These are phyloP conservation scores for Globisporangium middletonii DNA, from an alignment of 352 stramenopile genomes.

Conservation along the genomic window DNA sequence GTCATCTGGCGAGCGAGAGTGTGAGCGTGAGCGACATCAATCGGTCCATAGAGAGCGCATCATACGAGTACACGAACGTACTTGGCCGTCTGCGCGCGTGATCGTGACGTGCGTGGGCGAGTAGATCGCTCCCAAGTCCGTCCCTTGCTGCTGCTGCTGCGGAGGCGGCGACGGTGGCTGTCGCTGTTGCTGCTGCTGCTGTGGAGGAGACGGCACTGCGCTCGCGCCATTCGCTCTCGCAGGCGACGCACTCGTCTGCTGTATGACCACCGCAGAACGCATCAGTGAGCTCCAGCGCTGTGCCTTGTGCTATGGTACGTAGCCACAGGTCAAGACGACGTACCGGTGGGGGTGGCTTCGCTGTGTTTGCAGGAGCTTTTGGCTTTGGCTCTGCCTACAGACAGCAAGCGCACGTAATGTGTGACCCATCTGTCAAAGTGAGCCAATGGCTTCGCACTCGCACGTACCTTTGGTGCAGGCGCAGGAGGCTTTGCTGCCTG, in stretches of 20 bases:
- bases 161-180: not conserved
- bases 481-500: constrained; percentile 1
- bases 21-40: not conserved
- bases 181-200: constrained; percentile 1
- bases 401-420: no score
- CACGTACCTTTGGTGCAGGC: constrained; percentile 4
- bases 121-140: constrained; percentile 47
- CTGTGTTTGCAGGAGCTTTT: no score
- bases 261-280: no score
- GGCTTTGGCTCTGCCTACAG: no score
- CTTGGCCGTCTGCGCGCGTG: constrained; percentile 57
- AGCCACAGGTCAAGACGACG: no score
- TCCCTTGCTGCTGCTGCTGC: not conserved
- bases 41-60: no score
- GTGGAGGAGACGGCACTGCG: not conserved
- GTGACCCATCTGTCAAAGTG: no score
- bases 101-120: constrained; percentile 67
- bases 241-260: constrained; percentile 5
- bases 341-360: no score
- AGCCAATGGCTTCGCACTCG: not conserved
- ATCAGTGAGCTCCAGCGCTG: no score
- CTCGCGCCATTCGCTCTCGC: not conserved
- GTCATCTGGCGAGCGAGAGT: constrained; percentile 30
- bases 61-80: constrained; percentile 3
- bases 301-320: no score